Base-by-base conservation (phyloP, 305 asterid genomes). In the Fraxinus albicans region DNA sequence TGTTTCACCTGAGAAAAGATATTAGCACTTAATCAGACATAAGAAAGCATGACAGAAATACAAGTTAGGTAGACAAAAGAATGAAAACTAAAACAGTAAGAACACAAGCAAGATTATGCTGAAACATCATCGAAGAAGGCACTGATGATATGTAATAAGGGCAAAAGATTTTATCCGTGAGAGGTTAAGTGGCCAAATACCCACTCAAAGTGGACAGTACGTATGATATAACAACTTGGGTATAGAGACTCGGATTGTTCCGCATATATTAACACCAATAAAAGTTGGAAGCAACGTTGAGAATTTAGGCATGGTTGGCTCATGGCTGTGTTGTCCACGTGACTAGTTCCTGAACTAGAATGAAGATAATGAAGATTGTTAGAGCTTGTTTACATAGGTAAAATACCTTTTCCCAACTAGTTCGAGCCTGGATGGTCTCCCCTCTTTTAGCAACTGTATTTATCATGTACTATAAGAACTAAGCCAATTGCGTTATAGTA, bases 1-100 rank as follows among this genome's bases (percentile, higher is more conserved):
- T 80, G 73, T 88, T 60, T 93, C 98, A 27, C 97, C 98, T 95
- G 85, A 38, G 69, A 65, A 74, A 12, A 81, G 13, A 69, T 2
- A 81, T 81, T 50, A 70, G n/a, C 82, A 81, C 50, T 65, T 69
- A 40, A 77, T 73, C 72, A 73, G 19, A 76, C 76, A 6, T 77
- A 70, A 27, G 25, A 80, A 79, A 8, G 8, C 53, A 25, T 17
- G 13, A 47, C 40, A 0, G 38, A 79, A 60, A 69, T 38, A 23
- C 21, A 65, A 82, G 27, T 78, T 60, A 42, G 65, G 17, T 44
- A 13, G 29, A 53, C 60, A 38, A 50, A 70, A 77, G 8, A 67
- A 79, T 5, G 55, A 60, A 79, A 19, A 67, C 79, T 13, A 50
- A 76, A 76, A 65, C 7, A 44, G 50, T 53, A 69, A 69, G 69